Conservation (phyloP, 306 rosid genomes). For the Acacia confusa region DNA sequence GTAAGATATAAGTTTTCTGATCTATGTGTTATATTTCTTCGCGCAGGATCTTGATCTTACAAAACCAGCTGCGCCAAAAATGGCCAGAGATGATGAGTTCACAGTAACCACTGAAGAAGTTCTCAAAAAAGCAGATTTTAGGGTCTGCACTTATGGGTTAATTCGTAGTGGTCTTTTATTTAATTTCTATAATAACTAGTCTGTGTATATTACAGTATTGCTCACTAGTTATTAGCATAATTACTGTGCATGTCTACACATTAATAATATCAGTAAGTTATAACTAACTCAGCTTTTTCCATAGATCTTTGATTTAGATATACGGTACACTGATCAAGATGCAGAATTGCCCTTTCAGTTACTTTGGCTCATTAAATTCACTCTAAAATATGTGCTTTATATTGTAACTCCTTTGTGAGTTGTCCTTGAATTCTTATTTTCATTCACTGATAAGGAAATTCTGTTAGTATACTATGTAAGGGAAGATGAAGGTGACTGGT, state of each 20-base stretch:
- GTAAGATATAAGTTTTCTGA: constrained; percentile 29
- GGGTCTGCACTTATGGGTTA: constrained; percentile 37
- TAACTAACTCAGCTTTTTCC: constrained; percentile 8
- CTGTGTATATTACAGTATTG: background rate
- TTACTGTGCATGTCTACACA: constrained; percentile 3
- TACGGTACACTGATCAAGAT: constrained; percentile 7
- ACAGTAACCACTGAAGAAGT: constrained; percentile 50
- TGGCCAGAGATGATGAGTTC: constrained; percentile 5
- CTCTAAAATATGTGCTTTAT: background rate
- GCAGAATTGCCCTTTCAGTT: constrained; percentile 10
- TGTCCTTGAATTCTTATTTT: background rate
- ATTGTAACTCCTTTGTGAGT: background rate
- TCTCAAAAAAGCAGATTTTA: constrained; percentile 53
- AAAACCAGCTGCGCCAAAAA: constrained; percentile 37
- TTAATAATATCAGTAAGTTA: background rate
- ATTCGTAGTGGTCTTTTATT: constrained; percentile 17
- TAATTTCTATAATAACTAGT: background rate
- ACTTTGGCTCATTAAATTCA: background rate
- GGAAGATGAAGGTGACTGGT: constrained; percentile 1
- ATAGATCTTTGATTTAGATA: background rate
- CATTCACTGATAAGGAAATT: background rate
- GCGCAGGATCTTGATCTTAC: constrained; percentile 49
- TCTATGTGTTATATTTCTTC: constrained; percentile 19
- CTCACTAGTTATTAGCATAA: background rate
- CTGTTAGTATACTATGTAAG: background rate